Evolutionary conservation across 257 asterid species (phyloP), one percentile per base, ranked within the genome.

Genomic region (Capsicum baccatum): DNA sequence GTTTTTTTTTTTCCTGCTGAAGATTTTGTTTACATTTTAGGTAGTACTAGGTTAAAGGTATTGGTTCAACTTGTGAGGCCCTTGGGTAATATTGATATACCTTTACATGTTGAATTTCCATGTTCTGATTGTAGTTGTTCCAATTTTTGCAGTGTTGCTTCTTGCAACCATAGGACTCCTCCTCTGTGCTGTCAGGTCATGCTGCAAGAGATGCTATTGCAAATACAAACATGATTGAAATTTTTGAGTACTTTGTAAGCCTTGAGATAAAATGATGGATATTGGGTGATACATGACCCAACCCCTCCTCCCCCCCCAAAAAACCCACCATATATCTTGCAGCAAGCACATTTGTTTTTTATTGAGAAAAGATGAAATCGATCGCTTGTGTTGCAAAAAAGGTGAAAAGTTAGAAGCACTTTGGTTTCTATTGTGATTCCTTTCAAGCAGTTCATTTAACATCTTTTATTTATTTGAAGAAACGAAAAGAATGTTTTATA

Each of bases 211-310:
- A 14, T 55, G 85, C 21, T 78, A 69, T 42, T 83, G 69, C 76
- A 86, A 86, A 56, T 42, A 16, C 80, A 86, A 86, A 85, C 64
- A 37, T 74, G 89, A 86, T 67, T 83, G 80, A 86, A 44, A 39
- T 3, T 79, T 33, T 54, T 68, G 54, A 15, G 33, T 82, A 33
- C n/a, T 9, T 58, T 15, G 63, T 58, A 15, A 39, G 63, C 63
- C 63, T 68, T 15, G 74, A 66, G 73, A 66, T 66, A 2, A 35
- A 35, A 66, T 66, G n/a, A 5, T 35, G 19, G 11, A 1, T 66
- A 39, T 33, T 35, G 11, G 2, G 48, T 66, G 73, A 66, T 66
- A 66, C 73, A 13, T 64, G 44, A 33, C 44, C 71, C 33, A 26
- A 26, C 33, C 33, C 33, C 2, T 26, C 33, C 33, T 16, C 26